Evolutionary conservation across 2,329 filamentous ascomycete genomes (phyloP), one percentile per base, ranked within the genome.

Genomic region (Anisogramma anomala): DNA sequence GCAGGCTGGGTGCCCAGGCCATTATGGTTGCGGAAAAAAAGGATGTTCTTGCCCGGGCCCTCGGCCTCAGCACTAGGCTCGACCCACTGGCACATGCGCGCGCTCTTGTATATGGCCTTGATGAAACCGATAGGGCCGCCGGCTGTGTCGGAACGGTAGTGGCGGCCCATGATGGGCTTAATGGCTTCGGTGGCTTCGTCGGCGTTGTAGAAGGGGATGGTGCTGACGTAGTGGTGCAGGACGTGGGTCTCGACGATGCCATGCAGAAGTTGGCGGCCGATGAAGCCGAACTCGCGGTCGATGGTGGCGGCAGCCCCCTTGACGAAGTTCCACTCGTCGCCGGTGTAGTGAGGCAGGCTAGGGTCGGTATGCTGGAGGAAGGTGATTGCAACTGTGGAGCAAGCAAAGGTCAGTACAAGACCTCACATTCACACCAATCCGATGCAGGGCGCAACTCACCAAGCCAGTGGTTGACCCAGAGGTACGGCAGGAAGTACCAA

Each of bases 391-490:
- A 96, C 88, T 89, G 53, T 8, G 20, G 20, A 9, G 26, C 41
- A 39, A 10, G 6, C 13, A 6, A 22, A 9, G 8, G 37, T 45
- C 44, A 46, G 42, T 18, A 22, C n/a, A n/a, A n/a, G n/a, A n/a
- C n/a, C n/a, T n/a, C n/a, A n/a, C n/a, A n/a, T n/a, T n/a, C n/a
- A n/a, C n/a, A n/a, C n/a, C n/a, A n/a, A n/a, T n/a, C n/a, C n/a
- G n/a, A n/a, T n/a, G n/a, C 15, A 19, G 33, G 13, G 41, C 38
- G 9, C 3, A 8, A 74, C 84, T 73, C 79, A 91, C 85, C 84
- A 42, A 96, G 82, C 89, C 89, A 96, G 77, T 95, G 87, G 76
- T 96, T 94, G 42, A 95, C 88, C 89, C 89, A 95, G 47, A 95
- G 72, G 63, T 96, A 98, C 27, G 91, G 91, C 45, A 93, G 58